Evolutionary conservation across 75 land plant species (phyloP).

Genomic region (Cryptomeria japonica): DNA sequence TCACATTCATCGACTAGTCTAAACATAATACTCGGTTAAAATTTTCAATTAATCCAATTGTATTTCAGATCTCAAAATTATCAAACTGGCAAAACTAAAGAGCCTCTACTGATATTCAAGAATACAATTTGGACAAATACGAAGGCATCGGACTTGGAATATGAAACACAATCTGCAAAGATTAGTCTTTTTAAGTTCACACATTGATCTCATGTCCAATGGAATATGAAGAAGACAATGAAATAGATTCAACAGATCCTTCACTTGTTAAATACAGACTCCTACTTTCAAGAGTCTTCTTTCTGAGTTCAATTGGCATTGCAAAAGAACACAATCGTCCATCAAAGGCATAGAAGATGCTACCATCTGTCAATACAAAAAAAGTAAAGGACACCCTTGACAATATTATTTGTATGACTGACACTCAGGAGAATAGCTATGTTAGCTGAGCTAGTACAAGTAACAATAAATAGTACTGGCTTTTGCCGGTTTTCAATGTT

Average conservation of each 20-base stretch:
- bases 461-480: neutral
- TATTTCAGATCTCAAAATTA: neutral
- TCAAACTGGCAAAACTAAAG: neutral
- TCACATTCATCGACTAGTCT: neutral
- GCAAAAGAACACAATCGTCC: neutral
- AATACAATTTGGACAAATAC: neutral
- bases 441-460: neutral
- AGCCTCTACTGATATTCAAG: neutral
- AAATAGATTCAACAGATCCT: constrained; percentile 1
- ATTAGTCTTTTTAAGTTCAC: neutral
- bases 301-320: neutral
- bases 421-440: neutral
- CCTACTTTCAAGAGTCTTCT: neutral
- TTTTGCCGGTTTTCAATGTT: neutral
- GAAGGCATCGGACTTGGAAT: neutral
- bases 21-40: neutral
- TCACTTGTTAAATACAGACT: neutral
- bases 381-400: neutral
- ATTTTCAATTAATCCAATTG: neutral
- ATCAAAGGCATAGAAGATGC: neutral
- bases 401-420: neutral
- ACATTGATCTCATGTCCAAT: neutral
- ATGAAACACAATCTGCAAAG: neutral
- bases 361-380: neutral
- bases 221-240: neutral